Evolutionary conservation across 495 filamentous ascomycete genomes (phyloP).

Genomic region (Emericellopsis terricola): DNA sequence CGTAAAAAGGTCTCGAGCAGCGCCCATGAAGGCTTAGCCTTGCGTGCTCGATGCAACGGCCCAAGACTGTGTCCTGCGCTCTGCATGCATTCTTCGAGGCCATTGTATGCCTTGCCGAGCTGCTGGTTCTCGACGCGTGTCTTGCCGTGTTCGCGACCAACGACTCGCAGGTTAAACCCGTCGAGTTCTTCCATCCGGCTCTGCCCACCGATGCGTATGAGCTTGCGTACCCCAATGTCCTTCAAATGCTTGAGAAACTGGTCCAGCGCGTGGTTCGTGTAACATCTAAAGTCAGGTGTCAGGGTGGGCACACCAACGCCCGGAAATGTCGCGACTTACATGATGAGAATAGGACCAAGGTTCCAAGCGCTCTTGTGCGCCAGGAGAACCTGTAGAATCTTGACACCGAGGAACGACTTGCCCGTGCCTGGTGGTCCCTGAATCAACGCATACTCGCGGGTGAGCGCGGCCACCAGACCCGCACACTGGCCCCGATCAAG

Average conservation of each 20-base stretch:
- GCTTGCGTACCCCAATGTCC: too few relatives aligned
- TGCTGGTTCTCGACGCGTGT: neutral
- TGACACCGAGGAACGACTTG: constrained; percentile 46
- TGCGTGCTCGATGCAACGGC: too few relatives aligned
- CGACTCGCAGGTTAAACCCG: neutral
- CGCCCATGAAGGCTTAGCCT: too few relatives aligned
- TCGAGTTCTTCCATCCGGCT: neutral
- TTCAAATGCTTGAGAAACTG: constrained; percentile 50
- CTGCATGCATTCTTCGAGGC: neutral
- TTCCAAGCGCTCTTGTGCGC: constrained; percentile 27
- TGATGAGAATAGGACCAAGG: constrained; percentile 52
- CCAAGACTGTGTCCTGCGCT: too few relatives aligned
- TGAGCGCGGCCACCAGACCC: constrained; percentile 37
- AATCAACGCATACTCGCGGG: constrained; percentile 39
- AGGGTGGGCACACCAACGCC: too few relatives aligned
- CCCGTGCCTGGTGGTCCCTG: constrained; percentile 76
- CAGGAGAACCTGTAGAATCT: constrained; percentile 39
- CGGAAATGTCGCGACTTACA: too few relatives aligned
- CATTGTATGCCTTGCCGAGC: neutral
- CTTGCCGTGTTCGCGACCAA: neutral
- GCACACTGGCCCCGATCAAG: constrained; percentile 41
- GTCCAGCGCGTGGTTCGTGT: constrained; percentile 62
- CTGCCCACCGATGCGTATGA: too few relatives aligned
- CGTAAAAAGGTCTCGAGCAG: too few relatives aligned
- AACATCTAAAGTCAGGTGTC: constrained; percentile 36